Base-by-base conservation (phyloP, 2,329 filamentous ascomycete species). In the Colletotrichum gigasporum region DNA sequence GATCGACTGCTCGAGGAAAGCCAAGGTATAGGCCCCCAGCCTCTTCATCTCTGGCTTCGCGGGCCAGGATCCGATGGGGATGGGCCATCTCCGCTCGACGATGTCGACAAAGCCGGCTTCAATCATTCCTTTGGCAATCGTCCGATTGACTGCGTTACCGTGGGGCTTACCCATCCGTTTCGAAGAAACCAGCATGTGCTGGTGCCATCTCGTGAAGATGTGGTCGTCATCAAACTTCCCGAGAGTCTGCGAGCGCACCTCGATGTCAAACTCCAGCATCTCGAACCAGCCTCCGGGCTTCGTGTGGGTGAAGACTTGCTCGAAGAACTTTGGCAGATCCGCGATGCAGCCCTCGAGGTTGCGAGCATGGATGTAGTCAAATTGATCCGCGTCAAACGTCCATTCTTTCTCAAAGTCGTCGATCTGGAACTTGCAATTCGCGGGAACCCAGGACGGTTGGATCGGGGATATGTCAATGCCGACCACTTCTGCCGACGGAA, bases 281-380 rank as follows among this genome's bases (percentile, higher is more conserved):
- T 39, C 35, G 4, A 39, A 39, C 35, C 35, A 39, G 35, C 35
- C 35, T 5, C 35, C 35, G 12, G 35, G 35, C n/a, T 16, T 39
- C 35, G 35, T 39, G n/a, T 39, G 35, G 35, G 35, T 16, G 7
- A 39, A 39, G 35, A 16, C n/a, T 16, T 39, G 35, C 35, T 16
- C 73, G 60, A 88, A 77, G n/a, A 88, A 73, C 35, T 81, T 78
- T 39, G 81, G 80, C 72, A 85, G 88, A 66, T 87, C 85, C 4
- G 78, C 74, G 66, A 88, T 82, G 53, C 81, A 80, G 52, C 87
- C 86, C 4, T 82, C 76, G 68, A 89, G 77, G 67, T 85, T 79
- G 44, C 84, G 82, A 3, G 82, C 83, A 71, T 88, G 87, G 68
- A 90, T 84, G 69, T 84, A 85, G 74, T 89, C 86, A 71, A 87